Conservation (phyloP, 177 flowering plant species). For the Vitis hybrid region DNA sequence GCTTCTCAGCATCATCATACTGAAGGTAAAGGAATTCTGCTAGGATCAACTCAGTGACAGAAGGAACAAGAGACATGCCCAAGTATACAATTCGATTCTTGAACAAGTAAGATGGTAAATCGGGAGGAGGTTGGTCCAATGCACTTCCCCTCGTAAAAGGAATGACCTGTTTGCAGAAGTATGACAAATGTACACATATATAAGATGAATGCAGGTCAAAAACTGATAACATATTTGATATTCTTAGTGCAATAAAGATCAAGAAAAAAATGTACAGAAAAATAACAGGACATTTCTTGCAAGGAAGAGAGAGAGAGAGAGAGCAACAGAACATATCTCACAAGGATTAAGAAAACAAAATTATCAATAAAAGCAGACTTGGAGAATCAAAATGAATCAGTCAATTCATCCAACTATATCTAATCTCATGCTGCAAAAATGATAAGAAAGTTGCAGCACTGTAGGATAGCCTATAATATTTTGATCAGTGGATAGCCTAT, state of each 20-base stretch:
- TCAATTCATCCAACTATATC: no score
- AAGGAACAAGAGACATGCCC: slow-evolving; percentile 90
- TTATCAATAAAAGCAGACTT: no score
- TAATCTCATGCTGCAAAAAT: no score
- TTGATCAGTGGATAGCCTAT: no score
- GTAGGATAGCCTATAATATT: no score
- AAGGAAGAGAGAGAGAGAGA: no score
- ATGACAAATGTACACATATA: neutral
- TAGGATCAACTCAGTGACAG: slow-evolving; percentile 83
- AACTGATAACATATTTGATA: neutral
- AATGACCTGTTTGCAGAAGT: slow-evolving; percentile 61
- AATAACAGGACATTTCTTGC: no score
- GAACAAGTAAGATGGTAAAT: slow-evolving; percentile 83
- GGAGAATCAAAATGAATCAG: no score
- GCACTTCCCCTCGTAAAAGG: slow-evolving; percentile 79
- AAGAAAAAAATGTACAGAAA: neutral
- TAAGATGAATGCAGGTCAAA: neutral
- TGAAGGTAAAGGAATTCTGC: slow-evolving; percentile 90
- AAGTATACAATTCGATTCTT: slow-evolving; percentile 87
- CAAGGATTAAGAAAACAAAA: no score
- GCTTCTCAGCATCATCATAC: slow-evolving; percentile 75
- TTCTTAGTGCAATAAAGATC: neutral
- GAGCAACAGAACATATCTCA: no score
- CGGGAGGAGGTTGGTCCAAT: slow-evolving; percentile 96
- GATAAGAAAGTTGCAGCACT: no score